Conservation (phyloP, 345 rosid genomes). For the Atalantia buxifolia region DNA sequence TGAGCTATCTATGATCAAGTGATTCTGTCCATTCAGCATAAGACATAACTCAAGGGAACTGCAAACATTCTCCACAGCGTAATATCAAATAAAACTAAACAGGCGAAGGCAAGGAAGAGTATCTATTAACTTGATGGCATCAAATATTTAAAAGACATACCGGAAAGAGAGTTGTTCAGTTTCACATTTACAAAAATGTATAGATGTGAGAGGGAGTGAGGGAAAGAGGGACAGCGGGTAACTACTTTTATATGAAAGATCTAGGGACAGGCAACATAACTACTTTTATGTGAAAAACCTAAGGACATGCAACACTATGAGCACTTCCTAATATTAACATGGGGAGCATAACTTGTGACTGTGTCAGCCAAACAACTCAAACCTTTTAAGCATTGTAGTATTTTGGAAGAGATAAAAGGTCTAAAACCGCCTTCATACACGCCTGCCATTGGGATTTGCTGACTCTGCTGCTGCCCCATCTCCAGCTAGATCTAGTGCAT, state of each 20-base stretch:
- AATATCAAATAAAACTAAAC: neutral
- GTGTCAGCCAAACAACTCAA: constrained; percentile 6
- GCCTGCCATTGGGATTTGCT: constrained; percentile 59
- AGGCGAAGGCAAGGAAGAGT: neutral
- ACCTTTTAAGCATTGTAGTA: neutral
- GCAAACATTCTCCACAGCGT: too few species aligned
- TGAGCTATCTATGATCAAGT: neutral
- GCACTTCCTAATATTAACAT: constrained; percentile 20
- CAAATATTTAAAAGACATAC: neutral
- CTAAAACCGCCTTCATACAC: constrained; percentile 58
- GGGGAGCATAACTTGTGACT: neutral
- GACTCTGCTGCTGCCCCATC: constrained; percentile 53
- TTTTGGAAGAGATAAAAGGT: neutral
- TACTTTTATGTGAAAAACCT: neutral
- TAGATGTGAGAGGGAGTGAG: too few species aligned
- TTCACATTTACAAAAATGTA: neutral
- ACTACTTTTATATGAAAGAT: neutral
- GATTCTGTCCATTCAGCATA: neutral
- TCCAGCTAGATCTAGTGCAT: constrained; percentile 49
- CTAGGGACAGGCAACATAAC: neutral
- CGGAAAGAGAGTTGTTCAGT: neutral
- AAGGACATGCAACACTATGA: neutral
- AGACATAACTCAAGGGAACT: too few species aligned
- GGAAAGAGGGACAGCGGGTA: neutral
- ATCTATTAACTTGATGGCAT: neutral